phyloP scores from a whole-genome alignment of 805 yeast genomes.

The Isabelozyma heimii region DNA sequence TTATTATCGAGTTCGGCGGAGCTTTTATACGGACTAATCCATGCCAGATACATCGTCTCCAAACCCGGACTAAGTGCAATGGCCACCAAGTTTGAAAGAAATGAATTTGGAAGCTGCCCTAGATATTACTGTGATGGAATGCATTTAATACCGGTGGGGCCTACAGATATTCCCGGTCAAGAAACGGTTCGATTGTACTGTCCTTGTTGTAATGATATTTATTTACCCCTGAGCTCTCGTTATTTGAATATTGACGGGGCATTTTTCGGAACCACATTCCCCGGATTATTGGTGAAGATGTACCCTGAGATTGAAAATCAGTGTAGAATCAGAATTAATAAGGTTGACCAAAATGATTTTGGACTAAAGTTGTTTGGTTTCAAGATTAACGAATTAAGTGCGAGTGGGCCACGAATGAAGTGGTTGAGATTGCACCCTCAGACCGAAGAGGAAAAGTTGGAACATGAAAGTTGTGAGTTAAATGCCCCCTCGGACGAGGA shows the following conservation, averaged over 20 bases:
- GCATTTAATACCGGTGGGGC: conserved; percentile 88
- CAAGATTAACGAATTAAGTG: conserved; percentile 67
- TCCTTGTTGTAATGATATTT: conserved; percentile 91
- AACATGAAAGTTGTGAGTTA: conserved; percentile 64
- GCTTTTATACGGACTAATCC: conserved; percentile 87
- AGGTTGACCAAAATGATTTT: conserved; percentile 50
- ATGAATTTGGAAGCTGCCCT: conserved; percentile 90
- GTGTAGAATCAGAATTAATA: conserved; percentile 52
- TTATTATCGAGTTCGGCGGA: conserved; percentile 88
- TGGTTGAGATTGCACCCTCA: conserved; percentile 86
- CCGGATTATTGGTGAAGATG: conserved; percentile 87
- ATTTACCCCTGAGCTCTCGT: conserved; percentile 82
- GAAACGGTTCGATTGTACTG: conserved; percentile 92
- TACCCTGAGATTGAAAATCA: conserved; percentile 87
- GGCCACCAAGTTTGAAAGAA: conserved; percentile 91
- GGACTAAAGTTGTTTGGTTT: conserved; percentile 87
- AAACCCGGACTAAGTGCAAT: conserved; percentile 85
- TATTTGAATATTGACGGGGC: conserved; percentile 93
- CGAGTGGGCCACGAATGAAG: conserved; percentile 90
- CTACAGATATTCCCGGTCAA: conserved; percentile 85
- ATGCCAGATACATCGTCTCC: conserved; percentile 85
- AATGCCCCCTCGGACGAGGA: conserved; percentile 43
- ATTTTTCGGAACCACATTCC: conserved; percentile 93
- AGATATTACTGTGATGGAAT: conserved; percentile 86
- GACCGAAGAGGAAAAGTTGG: conserved; percentile 57